A percentile compares a stretch with the other conserved stretches of the same genome.
These are phyloP conservation scores for Bacidia gigantensis DNA, from an alignment of 495 filamentous ascomycete genomes.

Conservation along the genomic window DNA sequence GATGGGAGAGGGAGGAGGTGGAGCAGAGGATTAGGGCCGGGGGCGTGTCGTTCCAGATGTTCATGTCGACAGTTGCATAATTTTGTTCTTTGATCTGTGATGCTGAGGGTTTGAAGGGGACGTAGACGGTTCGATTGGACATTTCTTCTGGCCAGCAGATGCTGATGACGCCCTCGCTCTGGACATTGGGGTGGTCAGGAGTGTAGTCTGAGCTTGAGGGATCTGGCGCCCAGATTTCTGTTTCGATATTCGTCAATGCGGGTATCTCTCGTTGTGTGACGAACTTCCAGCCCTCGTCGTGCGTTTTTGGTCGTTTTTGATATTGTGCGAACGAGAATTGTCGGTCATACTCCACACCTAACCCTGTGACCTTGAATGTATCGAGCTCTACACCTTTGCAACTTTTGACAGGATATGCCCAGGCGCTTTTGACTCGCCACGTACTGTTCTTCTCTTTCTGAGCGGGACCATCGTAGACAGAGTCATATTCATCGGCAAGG, in stretches of 20 bases:
- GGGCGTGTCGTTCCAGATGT: slow-evolving; percentile 68
- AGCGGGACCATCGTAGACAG: slow-evolving; percentile 5
- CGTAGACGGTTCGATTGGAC: slow-evolving; percentile 29
- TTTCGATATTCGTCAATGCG: slow-evolving; percentile 54
- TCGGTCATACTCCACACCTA: slow-evolving; percentile 71
- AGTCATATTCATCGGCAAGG: slow-evolving; percentile 25
- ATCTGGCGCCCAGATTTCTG: slow-evolving; percentile 72
- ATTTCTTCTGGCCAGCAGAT: slow-evolving; percentile 35
- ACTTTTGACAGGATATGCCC: slow-evolving; percentile 80
- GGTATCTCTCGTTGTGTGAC: slow-evolving; percentile 69
- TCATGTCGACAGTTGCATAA: slow-evolving; percentile 50
- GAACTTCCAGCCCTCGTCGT: slow-evolving; percentile 52
- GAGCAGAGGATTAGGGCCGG: slow-evolving; percentile 41
- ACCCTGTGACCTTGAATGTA: slow-evolving; percentile 47
- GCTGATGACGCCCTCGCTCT: slow-evolving; percentile 40
- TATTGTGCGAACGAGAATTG: slow-evolving; percentile 70
- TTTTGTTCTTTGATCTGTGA: slow-evolving; percentile 35
- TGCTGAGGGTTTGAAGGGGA: slow-evolving; percentile 52
- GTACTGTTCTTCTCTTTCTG: not conserved
- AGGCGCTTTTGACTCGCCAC: slow-evolving; percentile 64
- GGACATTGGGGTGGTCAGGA: slow-evolving; percentile 31
- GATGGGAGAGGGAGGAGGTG: not conserved
- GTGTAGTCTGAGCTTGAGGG: slow-evolving; percentile 34
- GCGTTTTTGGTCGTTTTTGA: slow-evolving; percentile 27
- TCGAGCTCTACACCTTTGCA: slow-evolving; percentile 68